A percentile compares a stretch with the other conserved stretches of the same genome.
These are phyloP conservation scores for Clathrus columnatus DNA, from an alignment of 768 basidiomycete genomes.

Conservation along the genomic window DNA sequence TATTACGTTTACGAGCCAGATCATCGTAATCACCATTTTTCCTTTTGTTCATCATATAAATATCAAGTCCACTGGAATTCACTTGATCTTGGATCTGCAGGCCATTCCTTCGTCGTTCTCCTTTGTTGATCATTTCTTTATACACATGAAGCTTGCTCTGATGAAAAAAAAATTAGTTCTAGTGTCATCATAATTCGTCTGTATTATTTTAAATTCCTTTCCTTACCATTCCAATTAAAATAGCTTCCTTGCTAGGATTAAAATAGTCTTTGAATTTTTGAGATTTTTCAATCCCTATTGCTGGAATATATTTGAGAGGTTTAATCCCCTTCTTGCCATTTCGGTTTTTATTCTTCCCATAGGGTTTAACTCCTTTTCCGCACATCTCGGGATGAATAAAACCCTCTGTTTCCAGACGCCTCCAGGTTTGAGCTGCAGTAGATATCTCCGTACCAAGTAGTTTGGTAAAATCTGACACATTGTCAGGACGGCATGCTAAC, in stretches of 20 bases:
- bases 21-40: conserved; percentile 8
- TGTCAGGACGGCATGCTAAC: conserved; percentile 37
- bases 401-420: conserved; percentile 68
- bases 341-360: conserved; percentile 28
- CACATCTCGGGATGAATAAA: conserved; percentile 28
- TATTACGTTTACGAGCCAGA: conserved; percentile 47
- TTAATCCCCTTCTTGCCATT: conserved; percentile 27
- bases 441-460: conserved; percentile 49
- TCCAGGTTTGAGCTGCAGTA: conserved; percentile 54
- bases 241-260: conserved; percentile 43
- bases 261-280: conserved; percentile 61
- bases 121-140: conserved; percentile 33
- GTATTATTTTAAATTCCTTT: conserved; percentile 18
- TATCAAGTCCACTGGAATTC: conserved; percentile 19
- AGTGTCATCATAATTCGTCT: neutral
- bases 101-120: conserved; percentile 14
- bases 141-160: conserved; percentile 10
- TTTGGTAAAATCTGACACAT: conserved; percentile 46
- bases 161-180: conserved; percentile 3
- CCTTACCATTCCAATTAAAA: conserved; percentile 47
- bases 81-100: conserved; percentile 4
- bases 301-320: conserved; percentile 45
- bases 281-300: conserved; percentile 35
- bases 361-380: conserved; percentile 23
- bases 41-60: conserved; percentile 27